Conservation (phyloP, 2,329 filamentous ascomycete genomes). For the Exophiala viscosa region DNA sequence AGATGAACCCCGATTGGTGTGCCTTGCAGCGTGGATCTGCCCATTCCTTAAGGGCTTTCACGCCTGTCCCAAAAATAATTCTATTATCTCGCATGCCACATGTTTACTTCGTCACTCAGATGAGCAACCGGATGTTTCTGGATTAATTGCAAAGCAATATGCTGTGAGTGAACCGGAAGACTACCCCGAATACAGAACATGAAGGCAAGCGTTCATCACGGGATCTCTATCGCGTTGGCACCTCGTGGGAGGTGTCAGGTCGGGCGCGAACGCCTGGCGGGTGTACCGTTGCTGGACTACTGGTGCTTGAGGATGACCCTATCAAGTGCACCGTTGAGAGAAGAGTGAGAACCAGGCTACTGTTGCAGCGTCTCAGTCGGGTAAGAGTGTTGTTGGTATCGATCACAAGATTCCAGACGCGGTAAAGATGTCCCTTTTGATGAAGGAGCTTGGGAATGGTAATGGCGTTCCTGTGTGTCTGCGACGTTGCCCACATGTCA, state of each 20-base stretch:
- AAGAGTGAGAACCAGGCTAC: conserved; percentile 58
- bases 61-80: conserved; percentile 2
- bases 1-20: conserved; percentile 11
- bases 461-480: neutral
- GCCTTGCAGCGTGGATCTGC: conserved; percentile 17
- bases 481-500: neutral
- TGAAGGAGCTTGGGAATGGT: neutral
- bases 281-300: conserved; percentile 60
- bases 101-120: no score
- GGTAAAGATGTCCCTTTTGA: conserved; percentile 1
- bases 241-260: no score
- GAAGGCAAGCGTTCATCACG: no score
- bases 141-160: no score
- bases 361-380: conserved; percentile 54
- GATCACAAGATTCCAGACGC: conserved; percentile 26
- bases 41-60: neutral
- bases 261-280: conserved; percentile 61
- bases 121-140: neutral
- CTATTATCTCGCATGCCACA: neutral
- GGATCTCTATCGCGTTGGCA: no score
- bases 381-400: conserved; percentile 31
- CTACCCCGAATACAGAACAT: no score
- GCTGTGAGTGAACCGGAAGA: no score
- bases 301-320: conserved; percentile 72
- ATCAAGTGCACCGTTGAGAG: conserved; percentile 67